Percentiles rank a stretch among this genome's conserved stretches.
phyloP scores from a whole-genome alignment of 1,284 basidiomycete species.

The Malassezia dermatis region DNA sequence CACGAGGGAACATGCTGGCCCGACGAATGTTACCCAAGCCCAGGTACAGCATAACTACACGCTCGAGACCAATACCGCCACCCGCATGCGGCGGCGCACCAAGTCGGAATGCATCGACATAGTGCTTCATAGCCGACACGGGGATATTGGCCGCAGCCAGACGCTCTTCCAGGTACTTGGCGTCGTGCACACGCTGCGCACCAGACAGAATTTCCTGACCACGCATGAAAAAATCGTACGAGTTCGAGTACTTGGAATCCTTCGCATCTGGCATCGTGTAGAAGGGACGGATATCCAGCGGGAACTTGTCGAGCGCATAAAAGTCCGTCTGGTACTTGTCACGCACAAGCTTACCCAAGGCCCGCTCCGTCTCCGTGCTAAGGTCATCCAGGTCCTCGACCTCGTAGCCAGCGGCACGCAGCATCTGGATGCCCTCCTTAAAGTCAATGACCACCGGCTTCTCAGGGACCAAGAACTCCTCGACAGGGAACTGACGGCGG shows the following conservation, averaged over 20 bases:
- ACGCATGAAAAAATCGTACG: constrained; percentile 99
- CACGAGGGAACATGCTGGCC: constrained; percentile 78
- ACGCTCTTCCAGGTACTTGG: constrained; percentile 66
- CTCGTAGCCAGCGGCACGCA: constrained; percentile 40
- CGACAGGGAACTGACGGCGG: constrained; percentile 74
- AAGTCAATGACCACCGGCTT: constrained; percentile 39
- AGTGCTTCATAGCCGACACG: constrained; percentile 74
- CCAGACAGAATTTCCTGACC: constrained; percentile 97
- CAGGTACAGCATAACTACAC: constrained; percentile 77
- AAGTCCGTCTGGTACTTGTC: constrained; percentile 48
- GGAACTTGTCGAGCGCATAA: constrained; percentile 47
- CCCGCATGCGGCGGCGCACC: constrained; percentile 72
- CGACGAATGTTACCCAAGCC: constrained; percentile 74
- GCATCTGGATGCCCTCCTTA: constrained; percentile 40
- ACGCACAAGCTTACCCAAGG: constrained; percentile 34
- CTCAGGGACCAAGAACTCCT: constrained; percentile 45
- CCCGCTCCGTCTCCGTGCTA: constrained; percentile 44
- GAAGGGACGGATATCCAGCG: constrained; percentile 42
- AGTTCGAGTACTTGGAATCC: constrained; percentile 64
- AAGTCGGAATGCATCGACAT: constrained; percentile 85
- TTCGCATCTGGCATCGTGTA: constrained; percentile 48
- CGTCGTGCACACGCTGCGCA: constrained; percentile 91
- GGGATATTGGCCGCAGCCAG: constrained; percentile 67
- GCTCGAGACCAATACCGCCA: constrained; percentile 64
- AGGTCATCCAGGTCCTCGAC: constrained; percentile 42